These are phyloP conservation scores for Yarrowia keelungensis DNA, from an alignment of 805 yeast species.

Conservation along the genomic window DNA sequence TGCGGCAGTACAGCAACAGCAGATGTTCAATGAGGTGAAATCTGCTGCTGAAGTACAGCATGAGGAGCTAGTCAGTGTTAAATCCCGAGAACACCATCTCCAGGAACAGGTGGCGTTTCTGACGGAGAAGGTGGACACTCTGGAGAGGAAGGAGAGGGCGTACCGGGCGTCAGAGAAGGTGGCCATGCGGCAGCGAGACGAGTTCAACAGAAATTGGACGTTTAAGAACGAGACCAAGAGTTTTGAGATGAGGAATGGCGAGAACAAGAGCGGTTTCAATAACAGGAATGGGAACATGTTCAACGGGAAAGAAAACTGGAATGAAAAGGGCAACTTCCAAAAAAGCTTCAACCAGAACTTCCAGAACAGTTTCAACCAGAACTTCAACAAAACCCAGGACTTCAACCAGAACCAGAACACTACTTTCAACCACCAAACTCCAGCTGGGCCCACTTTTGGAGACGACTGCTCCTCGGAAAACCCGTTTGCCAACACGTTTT, in stretches of 20 bases:
- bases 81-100: not conserved
- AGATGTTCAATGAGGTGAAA: no score
- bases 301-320: no score
- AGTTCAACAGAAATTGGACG: not conserved
- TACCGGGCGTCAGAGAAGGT: not conserved
- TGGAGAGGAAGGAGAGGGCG: slow-evolving; percentile 7
- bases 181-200: not conserved
- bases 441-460: not conserved
- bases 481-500: not conserved
- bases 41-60: no score
- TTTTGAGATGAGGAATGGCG: no score
- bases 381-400: not conserved
- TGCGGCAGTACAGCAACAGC: not conserved
- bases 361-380: not conserved
- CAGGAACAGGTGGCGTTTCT: slow-evolving; percentile 12
- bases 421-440: not conserved
- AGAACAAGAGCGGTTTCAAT: no score
- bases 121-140: not conserved
- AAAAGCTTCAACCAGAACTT: not conserved
- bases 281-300: no score
- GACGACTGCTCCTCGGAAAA: not conserved
- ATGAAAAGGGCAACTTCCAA: not conserved
- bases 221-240: not conserved
- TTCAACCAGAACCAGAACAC: not conserved
- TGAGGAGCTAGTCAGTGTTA: not conserved